Base-by-base conservation (phyloP, 257 asterid species). In the Penstemon eatonii region DNA sequence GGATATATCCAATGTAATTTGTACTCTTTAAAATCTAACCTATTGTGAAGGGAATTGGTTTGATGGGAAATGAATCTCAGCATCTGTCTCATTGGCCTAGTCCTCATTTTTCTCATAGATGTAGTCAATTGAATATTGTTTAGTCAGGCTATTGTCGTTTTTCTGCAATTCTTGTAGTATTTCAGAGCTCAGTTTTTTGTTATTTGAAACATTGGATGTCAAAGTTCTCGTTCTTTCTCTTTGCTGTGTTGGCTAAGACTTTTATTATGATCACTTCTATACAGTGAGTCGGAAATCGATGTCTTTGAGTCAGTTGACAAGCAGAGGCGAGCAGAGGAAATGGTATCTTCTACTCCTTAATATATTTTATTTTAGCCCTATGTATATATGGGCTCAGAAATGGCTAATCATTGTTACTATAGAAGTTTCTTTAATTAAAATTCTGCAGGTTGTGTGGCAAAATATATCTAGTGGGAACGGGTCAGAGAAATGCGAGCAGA, bases 261-360 rank as follows among this genome's bases (percentile, higher is more conserved):
- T 70, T 67, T 68, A 51, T 66, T 8, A 66, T 72, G 55, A 18
- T 47, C 64, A 47, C 74, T 61, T 78, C 63, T 65, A 33, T 71
- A 56, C 88, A 94, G 99, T 69, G 97, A 84, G 74, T 82, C 96
- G 25, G 99, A 94, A 72, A 94, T 94, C 51, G 99, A 94, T 74
- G 63, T 91, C 54, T 94, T 94, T 77, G 99, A 94, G 84, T 80
- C 95, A 36, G 71, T 94, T 73, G 99, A 94, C 79, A 86, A 83
- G 73, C 80, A 74, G 79, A 89, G 99, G 80, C 85, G 73, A 37
- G 83, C 73, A 70, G 95, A 87, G 75, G 99, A 94, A 79, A 82
- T 77, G 99, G 99, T 94, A 82, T 63, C 42, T 73, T 56, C 39
- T 59, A 56, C 58, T 75, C 67, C 75, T 67, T 60, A 56, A 38